Percentiles rank a stretch among this genome's conserved stretches.
Conservation (phyloP, 2,329 filamentous ascomycete genomes). For the Exophiala oligosperma region DNA sequence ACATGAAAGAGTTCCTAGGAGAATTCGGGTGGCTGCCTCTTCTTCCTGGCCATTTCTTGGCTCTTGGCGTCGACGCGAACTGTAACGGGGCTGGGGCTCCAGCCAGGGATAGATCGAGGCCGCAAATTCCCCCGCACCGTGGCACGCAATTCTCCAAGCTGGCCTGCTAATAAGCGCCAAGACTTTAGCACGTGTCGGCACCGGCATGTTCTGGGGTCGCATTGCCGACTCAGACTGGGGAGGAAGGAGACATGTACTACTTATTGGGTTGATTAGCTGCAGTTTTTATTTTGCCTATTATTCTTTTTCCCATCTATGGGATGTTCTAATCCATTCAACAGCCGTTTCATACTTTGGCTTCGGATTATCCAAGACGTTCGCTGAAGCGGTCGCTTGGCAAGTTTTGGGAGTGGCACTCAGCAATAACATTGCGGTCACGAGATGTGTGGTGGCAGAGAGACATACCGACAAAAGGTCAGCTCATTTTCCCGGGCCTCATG, state of each 20-base stretch:
- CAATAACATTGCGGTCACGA: constrained; percentile 60
- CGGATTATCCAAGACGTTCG: constrained; percentile 65
- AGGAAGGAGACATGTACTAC: constrained; percentile 73
- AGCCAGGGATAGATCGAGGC: too few relatives aligned
- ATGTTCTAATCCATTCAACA: constrained; percentile 29
- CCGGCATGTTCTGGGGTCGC: constrained; percentile 68
- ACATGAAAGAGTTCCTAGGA: too few relatives aligned
- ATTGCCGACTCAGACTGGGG: constrained; percentile 62
- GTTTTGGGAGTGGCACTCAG: constrained; percentile 57
- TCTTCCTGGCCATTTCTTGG: too few relatives aligned
- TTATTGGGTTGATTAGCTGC: constrained; percentile 71
- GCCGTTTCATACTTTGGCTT: constrained; percentile 65
- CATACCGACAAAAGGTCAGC: constrained; percentile 59
- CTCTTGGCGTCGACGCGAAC: too few relatives aligned
- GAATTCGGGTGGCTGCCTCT: too few relatives aligned
- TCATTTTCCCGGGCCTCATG: neutral
- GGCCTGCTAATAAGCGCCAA: constrained; percentile 69
- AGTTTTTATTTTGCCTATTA: neutral
- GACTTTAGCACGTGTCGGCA: constrained; percentile 57
- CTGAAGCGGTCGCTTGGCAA: constrained; percentile 62
- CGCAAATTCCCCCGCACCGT: too few relatives aligned
- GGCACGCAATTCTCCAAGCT: constrained; percentile 52
- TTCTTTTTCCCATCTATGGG: neutral
- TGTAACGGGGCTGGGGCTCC: too few relatives aligned
- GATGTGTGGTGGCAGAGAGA: constrained; percentile 71